Evolutionary conservation across 371 early-diverging fungal genomes (phyloP).

Genomic region (Rhizopus delemar): DNA sequence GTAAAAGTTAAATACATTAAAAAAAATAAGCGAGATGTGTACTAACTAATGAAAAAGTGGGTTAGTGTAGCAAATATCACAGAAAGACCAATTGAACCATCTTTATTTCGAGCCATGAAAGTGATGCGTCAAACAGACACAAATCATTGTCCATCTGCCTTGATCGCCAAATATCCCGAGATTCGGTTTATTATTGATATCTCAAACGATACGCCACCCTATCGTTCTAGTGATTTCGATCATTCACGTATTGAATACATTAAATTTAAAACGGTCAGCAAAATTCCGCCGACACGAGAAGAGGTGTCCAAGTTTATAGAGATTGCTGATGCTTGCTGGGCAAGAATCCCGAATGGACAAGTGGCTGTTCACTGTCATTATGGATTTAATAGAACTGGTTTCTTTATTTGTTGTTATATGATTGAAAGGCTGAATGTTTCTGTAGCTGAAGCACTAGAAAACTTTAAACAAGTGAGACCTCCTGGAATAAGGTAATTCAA

Average conservation of each 20-base stretch:
- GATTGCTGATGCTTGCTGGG: slow-evolving; percentile 57
- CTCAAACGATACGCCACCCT: slow-evolving; percentile 65
- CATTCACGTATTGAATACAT: slow-evolving; percentile 59
- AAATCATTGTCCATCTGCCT: slow-evolving; percentile 62
- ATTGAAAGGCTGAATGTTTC: slow-evolving; percentile 60
- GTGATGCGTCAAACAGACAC: slow-evolving; percentile 69
- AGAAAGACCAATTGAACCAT: slow-evolving; percentile 46
- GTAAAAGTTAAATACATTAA: slow-evolving; percentile 22
- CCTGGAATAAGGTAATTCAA: slow-evolving; percentile 64
- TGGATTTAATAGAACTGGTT: slow-evolving; percentile 74
- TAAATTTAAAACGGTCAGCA: slow-evolving; percentile 67
- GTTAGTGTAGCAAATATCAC: slow-evolving; percentile 58
- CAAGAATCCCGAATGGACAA: slow-evolving; percentile 59
- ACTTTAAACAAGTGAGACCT: slow-evolving; percentile 64
- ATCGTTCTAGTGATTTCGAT: slow-evolving; percentile 63
- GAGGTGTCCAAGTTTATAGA: slow-evolving; percentile 61
- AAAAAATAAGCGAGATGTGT: not conserved
- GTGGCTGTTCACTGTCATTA: slow-evolving; percentile 79
- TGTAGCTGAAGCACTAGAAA: slow-evolving; percentile 60
- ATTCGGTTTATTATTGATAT: slow-evolving; percentile 58
- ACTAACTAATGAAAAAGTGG: slow-evolving; percentile 50
- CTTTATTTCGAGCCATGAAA: slow-evolving; percentile 64
- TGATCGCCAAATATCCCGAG: slow-evolving; percentile 65
- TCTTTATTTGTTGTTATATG: slow-evolving; percentile 70
- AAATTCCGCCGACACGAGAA: slow-evolving; percentile 64